A percentile compares a stretch with the other conserved stretches of the same genome.
phyloP scores from a whole-genome alignment of 495 filamentous ascomycete genomes.

The Oleoguttula mirabilis region DNA sequence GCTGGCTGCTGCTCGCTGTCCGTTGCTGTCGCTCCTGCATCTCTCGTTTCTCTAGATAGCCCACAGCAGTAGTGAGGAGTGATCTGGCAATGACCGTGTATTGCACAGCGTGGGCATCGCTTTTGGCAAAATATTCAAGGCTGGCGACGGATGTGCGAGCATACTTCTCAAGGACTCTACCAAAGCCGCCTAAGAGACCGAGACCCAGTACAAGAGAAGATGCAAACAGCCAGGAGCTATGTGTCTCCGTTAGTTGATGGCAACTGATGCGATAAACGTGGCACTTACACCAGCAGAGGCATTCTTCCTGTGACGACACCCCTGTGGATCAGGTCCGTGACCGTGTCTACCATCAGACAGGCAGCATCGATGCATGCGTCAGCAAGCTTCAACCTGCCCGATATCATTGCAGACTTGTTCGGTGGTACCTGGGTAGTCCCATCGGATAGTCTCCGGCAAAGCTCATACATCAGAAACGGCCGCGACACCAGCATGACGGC shows the following conservation, averaged over 20 bases:
- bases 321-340: not conserved
- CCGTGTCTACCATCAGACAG: not conserved
- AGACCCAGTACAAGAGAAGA: not conserved
- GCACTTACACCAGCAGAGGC: not conserved
- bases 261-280: no score
- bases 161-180: not conserved
- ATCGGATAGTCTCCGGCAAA: not conserved
- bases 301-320: not conserved
- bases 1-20: not conserved
- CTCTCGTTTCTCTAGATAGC: not conserved
- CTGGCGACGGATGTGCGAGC: not conserved
- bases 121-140: not conserved
- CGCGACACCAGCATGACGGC: constrained; percentile 1
- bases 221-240: not conserved
- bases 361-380: not conserved
- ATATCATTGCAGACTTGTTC: not conserved
- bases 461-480: constrained; percentile 1
- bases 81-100: not conserved
- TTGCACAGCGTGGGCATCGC: not conserved
- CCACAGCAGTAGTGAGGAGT: not conserved
- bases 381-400: not conserved
- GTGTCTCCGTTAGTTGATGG: not conserved
- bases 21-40: not conserved
- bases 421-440: not conserved
- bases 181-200: not conserved